A percentile compares a stretch with the other conserved stretches of the same genome.
Conservation (phyloP, 2,329 filamentous ascomycete species). For the Hypoxylon sp. region DNA sequence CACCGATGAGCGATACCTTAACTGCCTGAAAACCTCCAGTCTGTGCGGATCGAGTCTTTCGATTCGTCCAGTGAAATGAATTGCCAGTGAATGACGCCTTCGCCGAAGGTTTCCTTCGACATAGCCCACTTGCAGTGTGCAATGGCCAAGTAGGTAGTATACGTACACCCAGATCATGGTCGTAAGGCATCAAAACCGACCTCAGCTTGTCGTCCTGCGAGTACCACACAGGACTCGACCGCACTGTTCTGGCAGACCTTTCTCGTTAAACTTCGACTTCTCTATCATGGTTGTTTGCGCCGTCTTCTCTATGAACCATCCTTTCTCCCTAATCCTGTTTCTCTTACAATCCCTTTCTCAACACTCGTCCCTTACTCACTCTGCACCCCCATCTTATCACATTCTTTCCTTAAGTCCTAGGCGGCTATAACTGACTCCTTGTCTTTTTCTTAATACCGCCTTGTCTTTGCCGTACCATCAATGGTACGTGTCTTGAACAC, state of each 20-base stretch:
- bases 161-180: neutral
- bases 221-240: neutral
- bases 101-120: neutral
- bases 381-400: neutral
- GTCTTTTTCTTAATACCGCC: neutral
- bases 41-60: neutral
- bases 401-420: neutral
- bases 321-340: neutral
- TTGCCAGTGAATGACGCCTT: neutral
- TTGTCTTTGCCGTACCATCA: neutral
- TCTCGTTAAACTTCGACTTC: neutral
- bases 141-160: too few species aligned
- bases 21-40: conserved; percentile 1
- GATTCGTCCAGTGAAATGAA: neutral
- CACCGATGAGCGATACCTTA: neutral
- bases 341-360: neutral
- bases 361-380: neutral
- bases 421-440: neutral
- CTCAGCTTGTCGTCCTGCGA: neutral
- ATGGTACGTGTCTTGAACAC: neutral
- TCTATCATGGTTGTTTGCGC: neutral
- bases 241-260: neutral
- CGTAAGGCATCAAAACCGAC: neutral
- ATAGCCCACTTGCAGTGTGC: neutral
- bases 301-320: neutral